Evolutionary conservation across 1,139 yeast species (phyloP).

Genomic region (Pneumocystis carinii): DNA sequence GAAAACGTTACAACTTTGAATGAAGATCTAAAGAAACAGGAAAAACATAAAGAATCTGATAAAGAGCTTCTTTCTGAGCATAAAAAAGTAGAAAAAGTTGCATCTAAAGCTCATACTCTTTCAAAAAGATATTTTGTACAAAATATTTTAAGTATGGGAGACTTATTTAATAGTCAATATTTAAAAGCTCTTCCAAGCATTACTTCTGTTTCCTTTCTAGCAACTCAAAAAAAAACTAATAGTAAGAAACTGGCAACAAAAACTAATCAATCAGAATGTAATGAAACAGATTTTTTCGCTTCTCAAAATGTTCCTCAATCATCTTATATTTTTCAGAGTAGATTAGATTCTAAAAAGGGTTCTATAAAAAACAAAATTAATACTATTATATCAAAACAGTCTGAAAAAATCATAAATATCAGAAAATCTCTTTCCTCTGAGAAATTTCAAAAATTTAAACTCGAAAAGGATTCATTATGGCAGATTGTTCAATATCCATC

Average conservation of each 20-base stretch:
- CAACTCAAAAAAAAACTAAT: not conserved
- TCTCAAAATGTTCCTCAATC: not conserved
- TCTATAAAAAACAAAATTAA: not conserved
- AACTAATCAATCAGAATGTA: not conserved
- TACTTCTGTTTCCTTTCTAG: not conserved
- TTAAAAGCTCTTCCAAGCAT: not conserved
- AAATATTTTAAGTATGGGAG: not conserved
- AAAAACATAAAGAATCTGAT: not conserved
- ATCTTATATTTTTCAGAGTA: not conserved
- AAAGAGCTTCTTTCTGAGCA: not conserved
- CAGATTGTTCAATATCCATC: slow-evolving; percentile 58
- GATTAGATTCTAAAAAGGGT: not conserved
- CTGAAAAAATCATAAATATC: not conserved
- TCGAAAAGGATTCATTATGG: slow-evolving; percentile 29
- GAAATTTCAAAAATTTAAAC: slow-evolving; percentile 5
- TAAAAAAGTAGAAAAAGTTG: not conserved
- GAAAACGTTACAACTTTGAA: not conserved
- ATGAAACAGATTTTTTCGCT: not conserved
- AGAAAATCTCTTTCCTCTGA: slow-evolving; percentile 2
- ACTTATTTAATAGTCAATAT: not conserved
- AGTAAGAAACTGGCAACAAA: not conserved
- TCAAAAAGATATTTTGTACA: not conserved
- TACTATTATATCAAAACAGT: not conserved
- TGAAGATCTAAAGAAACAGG: not conserved
- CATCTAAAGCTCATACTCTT: not conserved